Evolutionary conservation across 2,329 filamentous ascomycete species (phyloP).

Genomic region (Phaeosphaeria sp.): DNA sequence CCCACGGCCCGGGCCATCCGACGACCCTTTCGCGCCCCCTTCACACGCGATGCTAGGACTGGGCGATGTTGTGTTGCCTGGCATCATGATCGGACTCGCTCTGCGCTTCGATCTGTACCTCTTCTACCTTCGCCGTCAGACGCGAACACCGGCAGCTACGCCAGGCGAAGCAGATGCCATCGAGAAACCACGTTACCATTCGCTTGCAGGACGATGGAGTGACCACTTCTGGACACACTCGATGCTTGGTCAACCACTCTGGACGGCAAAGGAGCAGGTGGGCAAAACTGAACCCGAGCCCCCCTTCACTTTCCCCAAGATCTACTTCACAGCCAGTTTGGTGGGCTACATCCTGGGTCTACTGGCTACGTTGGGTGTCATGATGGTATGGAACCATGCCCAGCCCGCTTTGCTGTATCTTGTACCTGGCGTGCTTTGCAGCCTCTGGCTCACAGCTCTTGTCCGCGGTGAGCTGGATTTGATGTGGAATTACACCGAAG

Average conservation of each 20-base stretch:
- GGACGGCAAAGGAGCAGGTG: constrained; percentile 10
- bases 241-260: constrained; percentile 36
- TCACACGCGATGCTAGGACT: constrained; percentile 81
- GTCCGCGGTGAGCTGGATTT: constrained; percentile 72
- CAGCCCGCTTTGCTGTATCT: constrained; percentile 93
- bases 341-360: constrained; percentile 81
- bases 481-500: constrained; percentile 85
- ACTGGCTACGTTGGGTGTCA: constrained; percentile 75
- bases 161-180: constrained; percentile 19
- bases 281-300: constrained; percentile 23
- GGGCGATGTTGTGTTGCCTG: constrained; percentile 92
- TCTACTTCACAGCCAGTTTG: constrained; percentile 82
- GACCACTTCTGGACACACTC: constrained; percentile 77
- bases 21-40: constrained; percentile 49
- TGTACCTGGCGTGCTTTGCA: constrained; percentile 80
- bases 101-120: constrained; percentile 91
- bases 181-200: constrained; percentile 51
- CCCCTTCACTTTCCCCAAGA: constrained; percentile 71
- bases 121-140: constrained; percentile 75
- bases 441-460: constrained; percentile 77
- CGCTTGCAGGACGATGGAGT: constrained; percentile 76
- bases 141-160: constrained; percentile 18
- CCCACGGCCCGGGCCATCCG: constrained; percentile 64
- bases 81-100: constrained; percentile 86
- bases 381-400: constrained; percentile 79